Evolutionary conservation across 352 stramenopile genomes (phyloP), one percentile per base, ranked within the genome.

Genomic region (Phytophthora cryptogea): DNA sequence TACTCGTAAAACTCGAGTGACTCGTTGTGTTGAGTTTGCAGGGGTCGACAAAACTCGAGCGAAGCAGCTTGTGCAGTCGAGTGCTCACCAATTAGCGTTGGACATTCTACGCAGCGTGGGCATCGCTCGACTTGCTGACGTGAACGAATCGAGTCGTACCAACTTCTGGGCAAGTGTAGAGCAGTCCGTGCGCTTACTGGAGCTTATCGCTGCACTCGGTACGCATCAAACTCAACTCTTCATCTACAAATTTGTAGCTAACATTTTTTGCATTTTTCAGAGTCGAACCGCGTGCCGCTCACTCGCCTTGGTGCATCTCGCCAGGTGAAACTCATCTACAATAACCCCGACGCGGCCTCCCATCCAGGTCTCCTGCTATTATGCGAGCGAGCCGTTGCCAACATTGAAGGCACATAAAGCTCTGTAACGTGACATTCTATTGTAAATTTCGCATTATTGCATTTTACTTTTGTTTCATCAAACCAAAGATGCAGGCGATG

Each of bases 371-470:
- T 90, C 13, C 55, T 77, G n/a, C 43, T 75, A 26, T 54, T 90
- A n/a, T 88, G 80, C 58, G 78, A 87, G 26, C 65, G 70, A 6
- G 68, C 78, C 5, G 63, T 87, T 27, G 71, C 74, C 26, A 74
- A 78, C n/a, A 78, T 89, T 43, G 80, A 88, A 54, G 78, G 73
- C 37, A 88, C 73, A n/a, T n/a, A n/a, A n/a, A n/a, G n/a, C n/a
- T n/a, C n/a, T n/a, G n/a, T n/a, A n/a, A n/a, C n/a, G n/a, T n/a
- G n/a, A n/a, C n/a, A n/a, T n/a, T n/a, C n/a, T n/a, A n/a, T n/a
- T n/a, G n/a, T n/a, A n/a, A n/a, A n/a, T n/a, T n/a, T n/a, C n/a
- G n/a, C n/a, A n/a, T n/a, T n/a, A n/a, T n/a, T n/a, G n/a, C n/a
- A n/a, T n/a, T n/a, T n/a, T n/a, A n/a, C n/a, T n/a, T n/a, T n/a